Base-by-base conservation (phyloP, 495 filamentous ascomycete genomes). In the Choiromyces venosus region DNA sequence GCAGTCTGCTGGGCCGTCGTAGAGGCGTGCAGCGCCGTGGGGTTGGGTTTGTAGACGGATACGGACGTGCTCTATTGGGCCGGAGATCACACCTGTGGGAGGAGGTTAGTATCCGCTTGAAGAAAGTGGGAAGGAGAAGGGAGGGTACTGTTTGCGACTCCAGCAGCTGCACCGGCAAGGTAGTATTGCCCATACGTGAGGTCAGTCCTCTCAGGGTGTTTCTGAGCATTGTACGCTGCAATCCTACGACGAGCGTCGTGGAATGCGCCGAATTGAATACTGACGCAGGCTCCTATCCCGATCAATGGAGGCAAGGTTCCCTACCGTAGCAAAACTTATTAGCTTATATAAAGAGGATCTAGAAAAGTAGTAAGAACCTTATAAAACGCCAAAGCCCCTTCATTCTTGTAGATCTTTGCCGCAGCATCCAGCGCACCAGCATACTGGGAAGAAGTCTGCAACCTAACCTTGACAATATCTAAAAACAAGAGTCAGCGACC, bases 11-110 rank as follows among this genome's bases (percentile, higher is more conserved):
- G 95, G 95, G 0, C 95, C 95, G 25, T 78, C 81, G 86, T 98
- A 99, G 35, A 99, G 86, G 8, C 91, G 86, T 35, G 76, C 85
- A 14, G 88, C 87, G 16, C 91, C 93, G 83, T 98, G 95, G 2
- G 95, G 95, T 84, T 99, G 95, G 19, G 96, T 96, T 83, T 99
- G 95, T 76, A 99, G 85, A n/a, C 95, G 89, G 83, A 99, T 99
- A 82, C 95, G 91, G 76, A 99, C 90, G 84, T 99, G 96, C 84
- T 99, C 95, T 82, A 99, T 97, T 12, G 95, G 95, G 0, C 89
- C 89, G 0, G 94, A 97, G 79, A 98, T 88, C 16, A 93, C 85
- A 18, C 88, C 71, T 72, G 12, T 14, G n/a, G 16, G 52, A 9
- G 38, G 10, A 35, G 36, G 66, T 68, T 29, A 68, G 44, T 12